Percentiles rank a stretch among this genome's conserved stretches.
Evolutionary conservation across 805 yeast species (phyloP).

Genomic region (Saturnispora halmiae): DNA sequence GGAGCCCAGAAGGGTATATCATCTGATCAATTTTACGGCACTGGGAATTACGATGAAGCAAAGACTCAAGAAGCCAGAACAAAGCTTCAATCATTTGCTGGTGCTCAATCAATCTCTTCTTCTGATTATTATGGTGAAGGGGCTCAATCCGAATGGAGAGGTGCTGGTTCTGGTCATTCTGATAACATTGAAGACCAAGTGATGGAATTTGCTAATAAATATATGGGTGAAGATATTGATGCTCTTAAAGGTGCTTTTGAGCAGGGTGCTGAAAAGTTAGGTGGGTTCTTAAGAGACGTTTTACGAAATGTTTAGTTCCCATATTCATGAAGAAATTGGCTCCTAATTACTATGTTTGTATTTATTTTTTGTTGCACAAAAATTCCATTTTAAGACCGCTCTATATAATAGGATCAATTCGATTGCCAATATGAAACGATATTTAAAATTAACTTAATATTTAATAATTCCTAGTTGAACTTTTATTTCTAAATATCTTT

Average conservation of each 20-base stretch:
- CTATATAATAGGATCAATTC: no score
- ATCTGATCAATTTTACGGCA: conserved; percentile 89
- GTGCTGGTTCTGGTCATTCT: conserved; percentile 18
- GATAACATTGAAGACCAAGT: conserved; percentile 42
- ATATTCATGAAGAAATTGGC: not conserved
- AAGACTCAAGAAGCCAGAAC: conserved; percentile 71
- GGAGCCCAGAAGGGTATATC: conserved; percentile 92
- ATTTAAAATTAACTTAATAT: no score
- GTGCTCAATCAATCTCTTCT: conserved; percentile 87
- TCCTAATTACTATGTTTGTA: not conserved
- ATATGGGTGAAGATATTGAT: conserved; percentile 77
- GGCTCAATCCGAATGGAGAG: conserved; percentile 21
- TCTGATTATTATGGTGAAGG: conserved; percentile 82
- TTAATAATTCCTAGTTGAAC: no score
- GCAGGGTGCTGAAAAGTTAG: conserved; percentile 84
- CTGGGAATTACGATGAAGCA: conserved; percentile 70
- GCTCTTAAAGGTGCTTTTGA: conserved; percentile 87
- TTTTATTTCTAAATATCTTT: not conserved
- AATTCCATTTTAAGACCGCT: no score
- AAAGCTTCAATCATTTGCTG: conserved; percentile 74
- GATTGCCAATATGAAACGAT: not conserved
- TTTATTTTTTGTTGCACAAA: no score
- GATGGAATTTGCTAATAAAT: conserved; percentile 56
- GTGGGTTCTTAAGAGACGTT: conserved; percentile 80
- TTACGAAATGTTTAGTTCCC: conserved; percentile 33